A percentile compares a stretch with the other conserved stretches of the same genome.
phyloP scores from a whole-genome alignment of 176 grass and related monocot species.

The Juncus inflexus region DNA sequence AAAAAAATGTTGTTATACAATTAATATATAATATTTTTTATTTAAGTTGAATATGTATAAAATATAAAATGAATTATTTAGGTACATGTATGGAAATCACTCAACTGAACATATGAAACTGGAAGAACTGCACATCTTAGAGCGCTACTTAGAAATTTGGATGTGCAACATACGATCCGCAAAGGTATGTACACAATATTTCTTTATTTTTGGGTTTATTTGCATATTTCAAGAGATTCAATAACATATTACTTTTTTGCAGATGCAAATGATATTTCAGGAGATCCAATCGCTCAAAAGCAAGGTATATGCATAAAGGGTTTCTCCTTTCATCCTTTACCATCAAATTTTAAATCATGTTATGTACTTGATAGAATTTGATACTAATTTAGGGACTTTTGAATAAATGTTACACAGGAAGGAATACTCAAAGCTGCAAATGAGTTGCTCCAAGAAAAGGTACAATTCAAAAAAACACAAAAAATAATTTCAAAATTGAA shows the following conservation, averaged over 20 bases:
- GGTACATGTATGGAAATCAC: conserved; percentile 65
- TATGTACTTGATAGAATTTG: neutral
- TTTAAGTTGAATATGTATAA: conserved; percentile 11
- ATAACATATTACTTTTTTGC: conserved; percentile 28
- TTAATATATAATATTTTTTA: neutral
- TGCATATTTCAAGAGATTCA: neutral
- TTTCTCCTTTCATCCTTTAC: neutral
- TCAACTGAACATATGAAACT: conserved; percentile 65
- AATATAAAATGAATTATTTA: conserved; percentile 31
- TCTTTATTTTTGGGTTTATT: neutral
- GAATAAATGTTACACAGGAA: conserved; percentile 42
- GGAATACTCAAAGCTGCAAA: conserved; percentile 81
- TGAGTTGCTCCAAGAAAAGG: conserved; percentile 80
- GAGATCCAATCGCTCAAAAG: conserved; percentile 86
- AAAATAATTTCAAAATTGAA: conserved; percentile 1
- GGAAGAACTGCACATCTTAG: conserved; percentile 63
- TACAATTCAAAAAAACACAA: conserved; percentile 3
- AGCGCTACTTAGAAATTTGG: conserved; percentile 75
- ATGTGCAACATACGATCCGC: conserved; percentile 76
- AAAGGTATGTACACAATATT: conserved; percentile 47
- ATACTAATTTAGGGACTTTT: neutral
- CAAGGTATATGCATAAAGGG: conserved; percentile 41
- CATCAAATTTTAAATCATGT: conserved; percentile 3
- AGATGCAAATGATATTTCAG: conserved; percentile 89
- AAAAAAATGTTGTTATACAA: too few relatives aligned